phyloP scores from a whole-genome alignment of 2,329 filamentous ascomycete genomes.

The Alternaria postmessia region DNA sequence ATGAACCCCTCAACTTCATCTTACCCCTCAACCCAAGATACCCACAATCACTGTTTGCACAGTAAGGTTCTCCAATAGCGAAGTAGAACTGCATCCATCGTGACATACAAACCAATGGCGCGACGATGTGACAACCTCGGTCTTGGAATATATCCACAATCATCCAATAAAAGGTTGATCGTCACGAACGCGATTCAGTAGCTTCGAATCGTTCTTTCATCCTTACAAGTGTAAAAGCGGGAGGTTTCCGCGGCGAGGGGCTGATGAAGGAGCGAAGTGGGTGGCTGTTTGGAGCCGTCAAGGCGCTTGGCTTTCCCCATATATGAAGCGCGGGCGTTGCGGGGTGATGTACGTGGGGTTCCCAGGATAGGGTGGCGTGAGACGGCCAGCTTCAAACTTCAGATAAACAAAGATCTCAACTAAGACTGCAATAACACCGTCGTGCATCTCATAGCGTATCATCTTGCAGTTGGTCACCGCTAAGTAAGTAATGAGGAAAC shows the following conservation, averaged over 20 bases:
- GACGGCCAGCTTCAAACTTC: neutral
- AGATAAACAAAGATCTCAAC: neutral
- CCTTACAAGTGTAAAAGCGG: neutral
- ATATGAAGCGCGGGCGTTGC: conserved; percentile 5
- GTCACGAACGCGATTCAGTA: neutral
- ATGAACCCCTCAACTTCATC: conserved; percentile 12
- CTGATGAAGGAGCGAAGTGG: neutral
- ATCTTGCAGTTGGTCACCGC: neutral
- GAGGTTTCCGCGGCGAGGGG: neutral
- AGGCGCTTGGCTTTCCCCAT: conserved; percentile 4
- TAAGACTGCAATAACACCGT: neutral
- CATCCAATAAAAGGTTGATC: neutral
- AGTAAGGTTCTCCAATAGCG: neutral
- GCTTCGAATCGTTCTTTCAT: neutral
- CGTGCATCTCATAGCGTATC: neutral
- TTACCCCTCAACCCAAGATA: neutral
- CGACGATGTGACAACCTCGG: neutral
- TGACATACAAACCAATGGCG: neutral
- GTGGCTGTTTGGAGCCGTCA: neutral
- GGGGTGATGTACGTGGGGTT: conserved; percentile 15
- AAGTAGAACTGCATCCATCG: neutral
- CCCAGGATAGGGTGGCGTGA: neutral
- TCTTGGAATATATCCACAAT: neutral
- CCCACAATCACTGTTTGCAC: neutral
- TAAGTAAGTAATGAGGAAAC: neutral